Percentiles rank a stretch among this genome's conserved stretches.
phyloP scores from a whole-genome alignment of 179 eudicot species.

The Spinacia oleracea region DNA sequence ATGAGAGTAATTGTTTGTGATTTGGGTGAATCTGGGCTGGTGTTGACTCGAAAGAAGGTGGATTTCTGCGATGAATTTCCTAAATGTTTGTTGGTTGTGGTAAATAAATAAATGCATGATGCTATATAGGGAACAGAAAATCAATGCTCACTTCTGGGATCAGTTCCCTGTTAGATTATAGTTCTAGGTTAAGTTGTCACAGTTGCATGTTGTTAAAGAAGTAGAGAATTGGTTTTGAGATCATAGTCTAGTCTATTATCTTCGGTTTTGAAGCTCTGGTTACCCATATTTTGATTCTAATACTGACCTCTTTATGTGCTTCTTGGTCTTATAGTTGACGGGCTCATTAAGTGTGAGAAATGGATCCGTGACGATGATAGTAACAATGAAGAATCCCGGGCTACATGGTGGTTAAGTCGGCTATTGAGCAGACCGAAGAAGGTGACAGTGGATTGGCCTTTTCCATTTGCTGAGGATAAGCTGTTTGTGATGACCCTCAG shows the following conservation, averaged over 20 bases:
- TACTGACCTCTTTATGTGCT: slow-evolving; percentile 9
- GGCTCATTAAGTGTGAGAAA: slow-evolving; percentile 74
- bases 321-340: slow-evolving; percentile 66
- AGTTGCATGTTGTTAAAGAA: neutral
- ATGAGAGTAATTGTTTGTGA: neutral
- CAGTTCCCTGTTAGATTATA: neutral
- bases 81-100: neutral
- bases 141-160: neutral
- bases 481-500: slow-evolving; percentile 83
- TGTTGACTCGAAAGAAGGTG: slow-evolving; percentile 2
- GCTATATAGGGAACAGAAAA: neutral
- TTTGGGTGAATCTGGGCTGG: slow-evolving; percentile 12
- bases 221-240: neutral
- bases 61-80: slow-evolving; percentile 3
- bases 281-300: neutral
- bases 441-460: slow-evolving; percentile 90
- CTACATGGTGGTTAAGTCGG: slow-evolving; percentile 85
- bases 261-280: neutral
- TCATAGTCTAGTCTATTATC: neutral
- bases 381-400: slow-evolving; percentile 58
- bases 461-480: slow-evolving; percentile 81
- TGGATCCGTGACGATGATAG: slow-evolving; percentile 81
- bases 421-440: slow-evolving; percentile 76
- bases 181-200: neutral
- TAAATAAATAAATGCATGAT: neutral